Evolutionary conservation across 2,329 filamentous ascomycete genomes (phyloP), one percentile per base, ranked within the genome.

Genomic region (Lanzia echinophila): DNA sequence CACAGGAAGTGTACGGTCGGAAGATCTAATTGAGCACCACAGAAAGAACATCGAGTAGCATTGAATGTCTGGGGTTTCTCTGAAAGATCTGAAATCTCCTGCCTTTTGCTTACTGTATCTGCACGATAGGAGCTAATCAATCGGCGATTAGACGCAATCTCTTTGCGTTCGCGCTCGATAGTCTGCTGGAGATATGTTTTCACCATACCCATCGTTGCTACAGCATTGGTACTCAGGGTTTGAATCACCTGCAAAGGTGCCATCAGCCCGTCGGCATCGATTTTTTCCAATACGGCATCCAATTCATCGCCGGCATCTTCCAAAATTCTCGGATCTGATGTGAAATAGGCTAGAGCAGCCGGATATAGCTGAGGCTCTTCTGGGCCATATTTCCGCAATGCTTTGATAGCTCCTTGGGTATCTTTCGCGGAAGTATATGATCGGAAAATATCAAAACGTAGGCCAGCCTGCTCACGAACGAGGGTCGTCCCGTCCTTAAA

Each of bases 181-280:
- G 91, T 96, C 47, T 87, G 83, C 59, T 87, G 83, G 2, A 99
- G 82, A 70, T 99, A 99, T 6, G 85, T 83, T 71, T 96, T 97
- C 58, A 99, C 86, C 79, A 97, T 90, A 48, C 92, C 94, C 88
- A 99, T 96, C 0, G 90, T 97, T 1, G 95, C 92, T 2, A 96
- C 89, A 6, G 84, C 81, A 61, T 87, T 88, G 50, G 79, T 79
- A 57, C 81, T 85, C 13, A 99, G 79, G 0, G 91, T 94, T 70
- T 99, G 92, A 15, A 99, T 94, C 32, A 99, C 94, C 69, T 99
- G 94, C 3, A 99, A 75, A 0, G 94, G 94, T 0, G 94, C 92
- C 88, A 99, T 94, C 36, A 99, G 80, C 1, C 89, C 86, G 63
- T 96, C 90, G 58, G 86, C 80, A 67, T 96, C 89, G 62, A 99